Base-by-base conservation (phyloP, 1,284 basidiomycete genomes). In the Malassezia slooffiae region DNA sequence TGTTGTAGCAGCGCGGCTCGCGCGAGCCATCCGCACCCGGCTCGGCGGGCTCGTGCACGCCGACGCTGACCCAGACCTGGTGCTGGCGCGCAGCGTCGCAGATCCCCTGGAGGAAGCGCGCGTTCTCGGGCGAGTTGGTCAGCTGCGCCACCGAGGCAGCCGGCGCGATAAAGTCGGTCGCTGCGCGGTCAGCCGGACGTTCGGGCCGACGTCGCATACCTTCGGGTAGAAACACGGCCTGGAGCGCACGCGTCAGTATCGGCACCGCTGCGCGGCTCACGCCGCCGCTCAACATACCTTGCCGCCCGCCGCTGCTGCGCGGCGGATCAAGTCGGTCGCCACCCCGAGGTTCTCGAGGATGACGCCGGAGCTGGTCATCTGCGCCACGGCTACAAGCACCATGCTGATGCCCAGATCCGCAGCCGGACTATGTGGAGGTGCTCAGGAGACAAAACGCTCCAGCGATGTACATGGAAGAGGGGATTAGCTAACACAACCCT, bases 101-200 rank as follows among this genome's bases (percentile, higher is more conserved):
- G 9, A 76, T 57, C 2, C 70, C 71, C 3, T 50, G 26, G 0
- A 72, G 61, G 41, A 72, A 73, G 2, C n/a, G 24, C 7, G 28
- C 36, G 32, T 58, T 54, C 7, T 69, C 70, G 1, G 43, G 11
- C 0, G 64, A 57, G 11, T 58, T 43, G 0, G 64, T 58, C 2
- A 72, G 55, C 10, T 37, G 33, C 0, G 52, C 43, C 3, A 70
- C 71, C 7, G 41, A 6, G 1, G 64, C 50, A 12, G 69, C 62
- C 7, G 70, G 64, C 1, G 72, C 71, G 46, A 76, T 75, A 37
- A 75, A 76, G 54, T 76, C 75, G 17, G 73, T 65, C 0, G 75
- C 64, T 47, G 22, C 10, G n/a, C 10, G 16, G 29, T 27, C 11
- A 15, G 21, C 4, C n/a, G 9, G 16, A 11, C 5, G 21, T 15